Base-by-base conservation (phyloP, 192 early-diverging fungal genomes). In the Coemansia sp. region DNA sequence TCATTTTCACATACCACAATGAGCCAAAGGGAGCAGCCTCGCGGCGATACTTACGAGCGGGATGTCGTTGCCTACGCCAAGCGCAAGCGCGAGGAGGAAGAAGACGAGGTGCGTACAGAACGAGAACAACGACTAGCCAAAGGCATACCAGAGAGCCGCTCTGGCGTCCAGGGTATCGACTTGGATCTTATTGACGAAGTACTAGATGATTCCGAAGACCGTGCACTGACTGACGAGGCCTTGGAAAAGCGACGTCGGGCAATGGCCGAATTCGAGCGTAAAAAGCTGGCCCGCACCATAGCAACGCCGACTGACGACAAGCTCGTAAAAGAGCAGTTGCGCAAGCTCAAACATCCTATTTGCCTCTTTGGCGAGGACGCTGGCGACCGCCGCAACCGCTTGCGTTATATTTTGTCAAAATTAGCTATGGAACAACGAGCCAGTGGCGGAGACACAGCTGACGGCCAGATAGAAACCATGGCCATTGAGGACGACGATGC, bases 301-400 rank as follows among this genome's bases (percentile, higher is more conserved):
- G 95, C 92, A 22, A 94, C 98, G 0, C 97, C 97, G 3, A 99
- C 97, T 9, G 92, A 95, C 44, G 97, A 99, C 79, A 71, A 74
- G 15, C 82, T 88, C 46, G 96, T 99, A 18, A 77, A 92, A 18
- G 83, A 81, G 47, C 79, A 86, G 53, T 84, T 99, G 43, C 83
- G 95, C 50, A 90, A 95, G 50, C 75, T 90, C 39, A 89, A 87
- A 2, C 92, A 96, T 58, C 97, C 97, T 2, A 90, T 95, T 71
- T 96, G 95, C 60, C 78, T 97, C 0, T 99, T 99, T 78, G 97
- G 90, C 40, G 97, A 99, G 88, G 97, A 93, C 52, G 93, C 92
- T 50, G 92, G 86, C 11, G 95, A 96, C 47, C 83, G 97, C 46
- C 85, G 97, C 63, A 89, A 92, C 62, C 91, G 97, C 33, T 70